phyloP scores from a whole-genome alignment of 257 asterid genomes.

The Solanum appendiculatum region DNA sequence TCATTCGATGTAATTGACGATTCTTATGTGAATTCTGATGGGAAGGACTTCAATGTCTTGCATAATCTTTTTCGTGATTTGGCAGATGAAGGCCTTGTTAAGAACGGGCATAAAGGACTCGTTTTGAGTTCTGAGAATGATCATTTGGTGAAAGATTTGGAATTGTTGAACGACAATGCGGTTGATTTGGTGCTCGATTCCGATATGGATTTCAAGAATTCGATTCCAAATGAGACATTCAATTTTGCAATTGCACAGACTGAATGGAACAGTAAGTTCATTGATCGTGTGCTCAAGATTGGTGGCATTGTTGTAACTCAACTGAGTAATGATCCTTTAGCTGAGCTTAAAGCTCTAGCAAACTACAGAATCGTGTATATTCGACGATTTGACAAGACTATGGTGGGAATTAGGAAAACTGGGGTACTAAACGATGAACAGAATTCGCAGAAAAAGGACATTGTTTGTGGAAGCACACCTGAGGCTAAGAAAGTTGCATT shows the following conservation, averaged over 20 bases:
- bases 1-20: slow-evolving; percentile 6
- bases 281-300: slow-evolving; percentile 30
- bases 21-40: not conserved
- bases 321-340: slow-evolving; percentile 28
- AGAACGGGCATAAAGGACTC: slow-evolving; percentile 51
- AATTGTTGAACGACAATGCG: slow-evolving; percentile 27
- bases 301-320: slow-evolving; percentile 49
- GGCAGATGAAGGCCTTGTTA: slow-evolving; percentile 59
- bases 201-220: slow-evolving; percentile 8
- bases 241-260: slow-evolving; percentile 41
- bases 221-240: slow-evolving; percentile 24
- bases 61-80: slow-evolving; percentile 52
- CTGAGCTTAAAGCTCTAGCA: slow-evolving; percentile 15
- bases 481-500: slow-evolving; percentile 35
- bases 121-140: slow-evolving; percentile 19
- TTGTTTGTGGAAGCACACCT: slow-evolving; percentile 13
- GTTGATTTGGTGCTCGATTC: slow-evolving; percentile 27
- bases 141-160: slow-evolving; percentile 17
- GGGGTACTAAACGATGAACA: not conserved
- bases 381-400: slow-evolving; percentile 35
- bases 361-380: slow-evolving; percentile 46
- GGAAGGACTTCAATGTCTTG: slow-evolving; percentile 15
- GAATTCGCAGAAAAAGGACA: not conserved
- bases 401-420: slow-evolving; percentile 54
- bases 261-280: slow-evolving; percentile 11